Conservation (phyloP, 768 basidiomycete genomes). For the Nidularia pulvinata region DNA sequence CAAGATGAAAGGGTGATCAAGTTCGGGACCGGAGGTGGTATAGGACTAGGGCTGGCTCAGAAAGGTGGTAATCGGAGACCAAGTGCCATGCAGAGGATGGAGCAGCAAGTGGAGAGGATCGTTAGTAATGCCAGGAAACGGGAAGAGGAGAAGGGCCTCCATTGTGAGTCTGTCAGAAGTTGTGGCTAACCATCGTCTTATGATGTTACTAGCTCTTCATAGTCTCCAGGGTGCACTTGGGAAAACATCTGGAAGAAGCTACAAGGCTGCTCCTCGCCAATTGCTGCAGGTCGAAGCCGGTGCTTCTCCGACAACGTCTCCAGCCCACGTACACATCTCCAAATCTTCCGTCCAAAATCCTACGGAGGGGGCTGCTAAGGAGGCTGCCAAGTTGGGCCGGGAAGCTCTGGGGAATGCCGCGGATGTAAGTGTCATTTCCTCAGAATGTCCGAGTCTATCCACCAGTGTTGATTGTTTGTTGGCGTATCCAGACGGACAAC, state of each 20-base stretch:
- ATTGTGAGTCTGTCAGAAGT: conserved; percentile 31
- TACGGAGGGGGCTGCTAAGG: conserved; percentile 61
- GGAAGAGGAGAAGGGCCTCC: conserved; percentile 81
- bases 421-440: conserved; percentile 35
- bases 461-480: not conserved
- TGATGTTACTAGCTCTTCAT: conserved; percentile 49
- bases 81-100: conserved; percentile 91
- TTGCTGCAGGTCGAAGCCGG: conserved; percentile 84
- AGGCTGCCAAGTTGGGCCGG: conserved; percentile 75
- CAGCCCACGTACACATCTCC: conserved; percentile 50
- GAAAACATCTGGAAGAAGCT: conserved; percentile 90
- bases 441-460: not conserved
- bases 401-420: conserved; percentile 67
- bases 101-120: conserved; percentile 93
- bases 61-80: conserved; percentile 71
- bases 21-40: conserved; percentile 80
- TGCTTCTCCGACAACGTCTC: conserved; percentile 41
- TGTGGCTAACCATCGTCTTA: too few relatives aligned
- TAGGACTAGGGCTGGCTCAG: conserved; percentile 79
- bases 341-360: conserved; percentile 39
- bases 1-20: conserved; percentile 82
- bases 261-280: conserved; percentile 96
- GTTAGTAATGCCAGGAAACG: conserved; percentile 88
- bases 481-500: conserved; percentile 48
- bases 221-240: conserved; percentile 93